Evolutionary conservation across 2,329 filamentous ascomycete species (phyloP).

Genomic region (Colletotrichum sp.): DNA sequence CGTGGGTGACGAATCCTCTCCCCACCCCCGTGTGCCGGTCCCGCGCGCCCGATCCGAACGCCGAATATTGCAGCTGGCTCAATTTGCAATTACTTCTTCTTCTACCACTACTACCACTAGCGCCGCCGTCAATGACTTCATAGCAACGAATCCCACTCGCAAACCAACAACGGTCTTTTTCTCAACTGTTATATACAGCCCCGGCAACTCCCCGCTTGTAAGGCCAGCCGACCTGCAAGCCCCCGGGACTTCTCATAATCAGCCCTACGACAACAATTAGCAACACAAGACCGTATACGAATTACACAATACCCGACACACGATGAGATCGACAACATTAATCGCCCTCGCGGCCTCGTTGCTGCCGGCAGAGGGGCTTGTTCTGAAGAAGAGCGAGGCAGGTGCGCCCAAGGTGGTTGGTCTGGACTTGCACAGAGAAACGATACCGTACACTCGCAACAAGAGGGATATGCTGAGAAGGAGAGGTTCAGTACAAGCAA

Average conservation of each 20-base stretch:
- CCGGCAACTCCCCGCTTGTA: background rate
- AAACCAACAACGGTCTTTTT: background rate
- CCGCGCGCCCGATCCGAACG: background rate
- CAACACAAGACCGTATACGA: background rate
- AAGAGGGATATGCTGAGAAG: slow-evolving; percentile 35
- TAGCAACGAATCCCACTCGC: background rate
- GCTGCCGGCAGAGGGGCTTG: slow-evolving; percentile 29
- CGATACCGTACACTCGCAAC: slow-evolving; percentile 19
- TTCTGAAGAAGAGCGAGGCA: slow-evolving; percentile 33
- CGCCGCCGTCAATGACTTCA: slow-evolving; percentile 17
- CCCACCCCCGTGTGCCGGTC: slow-evolving; percentile 12
- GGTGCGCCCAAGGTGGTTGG: slow-evolving; percentile 46
- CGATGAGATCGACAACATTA: slow-evolving; percentile 41
- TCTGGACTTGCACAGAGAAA: slow-evolving; percentile 47
- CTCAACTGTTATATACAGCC: slow-evolving; percentile 2
- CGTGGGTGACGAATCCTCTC: slow-evolving; percentile 18
- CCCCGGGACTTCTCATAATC: background rate
- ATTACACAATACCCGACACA: background rate
- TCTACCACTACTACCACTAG: background rate
- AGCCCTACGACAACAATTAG: background rate
- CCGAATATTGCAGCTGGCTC: background rate
- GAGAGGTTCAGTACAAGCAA: slow-evolving; percentile 46
- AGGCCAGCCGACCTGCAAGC: background rate
- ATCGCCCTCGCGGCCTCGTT: slow-evolving; percentile 33
- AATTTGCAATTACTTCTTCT: background rate